Conservation (phyloP, 1,284 basidiomycete species). For the Malassezia obtusa region DNA sequence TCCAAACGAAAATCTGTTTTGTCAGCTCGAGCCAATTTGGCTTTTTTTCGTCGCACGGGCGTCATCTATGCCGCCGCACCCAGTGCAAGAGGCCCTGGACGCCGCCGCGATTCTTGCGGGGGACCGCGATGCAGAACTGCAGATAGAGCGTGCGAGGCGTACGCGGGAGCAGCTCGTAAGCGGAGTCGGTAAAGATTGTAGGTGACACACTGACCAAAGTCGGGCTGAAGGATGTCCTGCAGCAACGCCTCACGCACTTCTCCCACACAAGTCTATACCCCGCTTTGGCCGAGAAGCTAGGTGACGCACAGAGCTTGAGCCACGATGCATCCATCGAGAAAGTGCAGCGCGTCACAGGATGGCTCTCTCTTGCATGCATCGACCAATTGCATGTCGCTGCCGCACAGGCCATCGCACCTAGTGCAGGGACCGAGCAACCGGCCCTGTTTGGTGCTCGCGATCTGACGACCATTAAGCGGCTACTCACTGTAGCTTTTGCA, state of each 20-base stretch:
- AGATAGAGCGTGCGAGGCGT: background rate
- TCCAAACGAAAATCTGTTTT: too few species aligned
- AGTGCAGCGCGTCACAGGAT: slow-evolving; percentile 5
- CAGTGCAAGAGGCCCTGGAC: background rate
- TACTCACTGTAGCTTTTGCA: slow-evolving; percentile 2
- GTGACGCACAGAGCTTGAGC: background rate
- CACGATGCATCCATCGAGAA: background rate
- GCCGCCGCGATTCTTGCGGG: slow-evolving; percentile 15
- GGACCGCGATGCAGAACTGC: slow-evolving; percentile 4
- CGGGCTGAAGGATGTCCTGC: background rate
- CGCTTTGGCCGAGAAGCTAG: background rate
- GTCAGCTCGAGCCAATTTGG: background rate
- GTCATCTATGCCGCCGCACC: background rate
- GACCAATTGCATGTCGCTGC: background rate
- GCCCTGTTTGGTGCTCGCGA: slow-evolving; percentile 10
- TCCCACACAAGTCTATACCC: background rate
- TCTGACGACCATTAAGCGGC: slow-evolving; percentile 4
- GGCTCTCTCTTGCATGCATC: background rate
- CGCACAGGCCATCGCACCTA: background rate
- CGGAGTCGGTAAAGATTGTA: background rate
- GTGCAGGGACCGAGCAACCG: background rate
- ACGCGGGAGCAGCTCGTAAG: background rate
- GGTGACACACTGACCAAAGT: background rate
- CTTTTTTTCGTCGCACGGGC: background rate
- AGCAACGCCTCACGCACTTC: slow-evolving; percentile 5